A percentile compares a stretch with the other conserved stretches of the same genome.
phyloP scores from a whole-genome alignment of 495 filamentous ascomycete species.

The Staphylotrichum tortipilum region DNA sequence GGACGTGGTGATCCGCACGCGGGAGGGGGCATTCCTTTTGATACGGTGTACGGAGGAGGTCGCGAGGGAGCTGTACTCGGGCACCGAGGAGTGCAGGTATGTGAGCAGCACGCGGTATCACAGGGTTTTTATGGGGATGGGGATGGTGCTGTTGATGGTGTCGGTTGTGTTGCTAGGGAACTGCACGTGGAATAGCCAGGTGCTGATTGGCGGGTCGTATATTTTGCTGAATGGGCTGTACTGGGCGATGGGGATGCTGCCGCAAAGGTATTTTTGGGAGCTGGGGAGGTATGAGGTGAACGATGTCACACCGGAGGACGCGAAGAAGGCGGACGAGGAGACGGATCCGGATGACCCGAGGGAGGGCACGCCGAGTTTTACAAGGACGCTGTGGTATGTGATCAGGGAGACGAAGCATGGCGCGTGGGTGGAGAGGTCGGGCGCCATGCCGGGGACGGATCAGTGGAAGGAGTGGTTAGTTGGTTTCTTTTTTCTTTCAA shows the following conservation, averaged over 20 bases:
- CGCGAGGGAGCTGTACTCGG: constrained; percentile 55
- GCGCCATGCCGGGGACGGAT: constrained; percentile 40
- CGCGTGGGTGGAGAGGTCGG: constrained; percentile 40
- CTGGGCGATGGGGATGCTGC: constrained; percentile 47
- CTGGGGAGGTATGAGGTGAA: constrained; percentile 33
- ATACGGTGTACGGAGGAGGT: constrained; percentile 55
- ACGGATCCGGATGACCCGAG: constrained; percentile 17
- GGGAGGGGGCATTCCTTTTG: constrained; percentile 52
- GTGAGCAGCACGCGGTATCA: constrained; percentile 35
- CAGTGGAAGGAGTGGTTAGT: constrained; percentile 40
- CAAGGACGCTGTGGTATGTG: constrained; percentile 48
- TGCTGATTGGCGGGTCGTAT: constrained; percentile 47
- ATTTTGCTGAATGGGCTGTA: constrained; percentile 53
- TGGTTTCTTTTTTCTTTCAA: neutral
- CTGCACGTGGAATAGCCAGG: constrained; percentile 51
- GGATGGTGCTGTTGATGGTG: constrained; percentile 54
- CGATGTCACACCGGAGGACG: constrained; percentile 32
- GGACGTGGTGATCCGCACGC: constrained; percentile 53
- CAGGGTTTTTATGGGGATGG: constrained; percentile 46
- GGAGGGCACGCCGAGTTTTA: constrained; percentile 38
- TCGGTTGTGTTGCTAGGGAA: constrained; percentile 54
- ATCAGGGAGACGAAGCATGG: constrained; percentile 43
- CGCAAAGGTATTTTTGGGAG: constrained; percentile 43
- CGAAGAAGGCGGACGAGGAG: constrained; percentile 21
- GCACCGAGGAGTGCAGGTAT: constrained; percentile 49